A percentile compares a stretch with the other conserved stretches of the same genome.
phyloP scores from a whole-genome alignment of 164 flowering plant species.

The Euptelea pleiosperma region DNA sequence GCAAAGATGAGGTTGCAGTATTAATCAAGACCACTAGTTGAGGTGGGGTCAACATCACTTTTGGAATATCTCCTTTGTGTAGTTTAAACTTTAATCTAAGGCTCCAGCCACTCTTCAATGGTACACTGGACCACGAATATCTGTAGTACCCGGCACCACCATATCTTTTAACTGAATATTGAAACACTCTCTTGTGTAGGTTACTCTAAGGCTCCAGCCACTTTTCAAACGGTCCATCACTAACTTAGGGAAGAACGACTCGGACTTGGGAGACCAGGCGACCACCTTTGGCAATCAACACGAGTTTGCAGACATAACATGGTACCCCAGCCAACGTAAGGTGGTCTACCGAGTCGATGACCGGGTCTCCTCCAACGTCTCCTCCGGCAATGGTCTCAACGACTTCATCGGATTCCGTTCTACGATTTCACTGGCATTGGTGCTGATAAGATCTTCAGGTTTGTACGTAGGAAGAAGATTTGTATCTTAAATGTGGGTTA shows the following conservation, averaged over 20 bases:
- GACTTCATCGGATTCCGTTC: constrained; percentile 50
- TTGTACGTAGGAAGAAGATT: no score
- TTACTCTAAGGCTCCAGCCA: constrained; percentile 55
- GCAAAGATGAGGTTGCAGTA: no score
- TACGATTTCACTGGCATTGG: constrained; percentile 28
- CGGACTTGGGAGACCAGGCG: constrained; percentile 46
- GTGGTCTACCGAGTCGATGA: constrained; percentile 54
- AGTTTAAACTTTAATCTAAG: no score
- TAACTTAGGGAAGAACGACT: constrained; percentile 30
- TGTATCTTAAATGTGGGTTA: no score
- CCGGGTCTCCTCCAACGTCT: constrained; percentile 33
- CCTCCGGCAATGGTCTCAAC: constrained; percentile 43
- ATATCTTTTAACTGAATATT: no score
- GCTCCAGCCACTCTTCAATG: no score
- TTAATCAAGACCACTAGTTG: no score
- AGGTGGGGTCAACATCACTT: no score
- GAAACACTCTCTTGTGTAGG: constrained; percentile 38
- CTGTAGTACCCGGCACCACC: no score
- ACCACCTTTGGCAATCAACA: constrained; percentile 45
- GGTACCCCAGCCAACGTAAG: constrained; percentile 45
- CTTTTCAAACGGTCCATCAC: constrained; percentile 63
- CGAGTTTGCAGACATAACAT: constrained; percentile 44
- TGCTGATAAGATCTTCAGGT: constrained; percentile 41
- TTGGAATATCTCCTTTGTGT: no score
- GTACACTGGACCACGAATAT: no score